These are phyloP conservation scores for Verbena officinalis DNA, from an alignment of 257 asterid genomes.

Conservation along the genomic window DNA sequence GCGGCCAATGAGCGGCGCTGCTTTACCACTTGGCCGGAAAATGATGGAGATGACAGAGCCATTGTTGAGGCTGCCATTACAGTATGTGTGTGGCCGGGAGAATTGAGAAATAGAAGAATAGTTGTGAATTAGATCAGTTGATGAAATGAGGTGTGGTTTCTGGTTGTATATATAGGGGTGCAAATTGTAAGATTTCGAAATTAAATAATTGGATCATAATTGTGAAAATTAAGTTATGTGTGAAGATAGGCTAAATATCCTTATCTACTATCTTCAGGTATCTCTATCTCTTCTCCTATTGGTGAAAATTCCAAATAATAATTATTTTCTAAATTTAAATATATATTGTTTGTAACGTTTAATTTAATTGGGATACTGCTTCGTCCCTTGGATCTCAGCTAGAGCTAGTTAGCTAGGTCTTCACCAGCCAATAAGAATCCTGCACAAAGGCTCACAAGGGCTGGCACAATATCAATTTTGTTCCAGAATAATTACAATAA, in stretches of 20 bases:
- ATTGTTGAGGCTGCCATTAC: slow-evolving; percentile 30
- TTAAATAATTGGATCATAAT: too few relatives aligned
- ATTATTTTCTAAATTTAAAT: neutral
- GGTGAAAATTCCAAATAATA: neutral
- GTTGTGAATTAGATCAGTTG: neutral
- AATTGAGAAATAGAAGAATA: neutral
- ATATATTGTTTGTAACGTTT: neutral
- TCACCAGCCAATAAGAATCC: neutral
- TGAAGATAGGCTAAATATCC: neutral
- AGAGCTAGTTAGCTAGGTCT: too few relatives aligned
- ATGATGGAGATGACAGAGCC: slow-evolving; percentile 34
- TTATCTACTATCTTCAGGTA: neutral
- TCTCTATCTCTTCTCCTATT: slow-evolving; percentile 2
- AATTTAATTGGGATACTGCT: neutral
- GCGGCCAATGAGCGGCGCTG: slow-evolving; percentile 17
- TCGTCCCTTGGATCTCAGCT: neutral
- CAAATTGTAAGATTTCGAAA: too few relatives aligned
- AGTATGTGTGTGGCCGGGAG: neutral
- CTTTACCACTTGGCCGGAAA: slow-evolving; percentile 23
- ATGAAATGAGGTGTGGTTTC: neutral
- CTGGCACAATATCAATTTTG: too few relatives aligned
- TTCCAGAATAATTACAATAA: too few relatives aligned
- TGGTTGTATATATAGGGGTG: neutral
- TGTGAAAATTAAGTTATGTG: too few relatives aligned
- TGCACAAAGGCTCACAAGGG: neutral